These are phyloP conservation scores for Aegilops longissima DNA, from an alignment of 176 grass and related monocot species.

Conservation along the genomic window DNA sequence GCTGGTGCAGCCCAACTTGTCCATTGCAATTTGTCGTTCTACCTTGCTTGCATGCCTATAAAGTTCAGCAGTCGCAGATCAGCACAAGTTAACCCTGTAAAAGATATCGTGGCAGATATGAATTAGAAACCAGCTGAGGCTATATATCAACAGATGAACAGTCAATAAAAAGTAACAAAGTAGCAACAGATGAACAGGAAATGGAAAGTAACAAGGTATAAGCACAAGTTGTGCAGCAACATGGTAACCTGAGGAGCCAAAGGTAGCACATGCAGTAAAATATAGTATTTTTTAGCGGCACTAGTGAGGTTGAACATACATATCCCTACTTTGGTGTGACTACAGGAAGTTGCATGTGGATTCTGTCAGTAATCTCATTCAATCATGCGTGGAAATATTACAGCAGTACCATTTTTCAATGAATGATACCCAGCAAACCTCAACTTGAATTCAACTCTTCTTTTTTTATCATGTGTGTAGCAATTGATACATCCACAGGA, in stretches of 20 bases:
- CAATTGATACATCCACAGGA: background rate
- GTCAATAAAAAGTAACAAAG: background rate
- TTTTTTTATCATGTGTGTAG: background rate
- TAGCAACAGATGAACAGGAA: background rate
- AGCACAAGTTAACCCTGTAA: background rate
- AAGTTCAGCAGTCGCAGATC: background rate
- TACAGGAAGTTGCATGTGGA: background rate
- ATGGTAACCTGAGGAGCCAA: background rate
- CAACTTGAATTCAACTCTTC: background rate
- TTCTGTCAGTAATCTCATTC: background rate
- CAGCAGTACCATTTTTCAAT: background rate
- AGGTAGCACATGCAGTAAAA: background rate
- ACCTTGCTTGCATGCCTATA: constrained; percentile 24
- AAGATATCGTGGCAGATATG: background rate
- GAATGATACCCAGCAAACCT: background rate
- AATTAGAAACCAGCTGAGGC: background rate
- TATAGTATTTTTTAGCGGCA: background rate
- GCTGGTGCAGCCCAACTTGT: constrained; percentile 35
- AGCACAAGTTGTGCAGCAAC: background rate
- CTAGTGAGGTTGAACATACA: background rate
- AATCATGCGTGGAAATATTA: background rate
- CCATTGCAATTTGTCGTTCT: constrained; percentile 31
- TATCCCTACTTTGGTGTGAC: background rate
- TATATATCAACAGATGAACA: background rate
- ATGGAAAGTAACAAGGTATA: background rate